Percentiles rank a stretch among this genome's conserved stretches.
Evolutionary conservation across 1,139 yeast genomes (phyloP).

Genomic region (Candida anutae): DNA sequence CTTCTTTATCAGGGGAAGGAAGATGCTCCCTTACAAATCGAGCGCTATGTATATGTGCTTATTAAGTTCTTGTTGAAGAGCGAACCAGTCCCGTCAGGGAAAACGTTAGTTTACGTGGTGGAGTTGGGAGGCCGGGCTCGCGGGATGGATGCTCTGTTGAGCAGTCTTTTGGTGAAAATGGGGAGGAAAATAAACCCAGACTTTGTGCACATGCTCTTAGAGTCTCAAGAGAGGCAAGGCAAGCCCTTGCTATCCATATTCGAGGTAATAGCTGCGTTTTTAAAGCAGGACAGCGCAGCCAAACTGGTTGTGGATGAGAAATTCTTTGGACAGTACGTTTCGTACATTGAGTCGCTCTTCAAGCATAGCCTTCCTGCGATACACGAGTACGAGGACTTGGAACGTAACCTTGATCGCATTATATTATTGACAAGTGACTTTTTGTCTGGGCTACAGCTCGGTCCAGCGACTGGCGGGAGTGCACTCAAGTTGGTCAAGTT

Average conservation of each 20-base stretch:
- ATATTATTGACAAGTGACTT: constrained; percentile 15
- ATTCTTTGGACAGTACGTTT: constrained; percentile 15
- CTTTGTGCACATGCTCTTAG: constrained; percentile 17
- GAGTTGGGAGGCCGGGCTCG: constrained; percentile 17
- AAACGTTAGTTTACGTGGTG: constrained; percentile 15
- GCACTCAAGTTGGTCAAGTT: constrained; percentile 1
- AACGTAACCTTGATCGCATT: constrained; percentile 23
- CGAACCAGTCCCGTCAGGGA: constrained; percentile 9
- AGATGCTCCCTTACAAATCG: constrained; percentile 15
- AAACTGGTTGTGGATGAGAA: constrained; percentile 10
- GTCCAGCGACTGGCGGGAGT: neutral
- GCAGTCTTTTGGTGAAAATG: constrained; percentile 8
- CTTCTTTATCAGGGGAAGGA: constrained; percentile 3
- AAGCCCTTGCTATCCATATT: constrained; percentile 15
- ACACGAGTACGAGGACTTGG: constrained; percentile 29
- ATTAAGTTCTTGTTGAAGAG: constrained; percentile 13
- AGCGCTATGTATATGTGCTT: constrained; percentile 19
- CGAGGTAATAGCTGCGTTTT: constrained; percentile 10
- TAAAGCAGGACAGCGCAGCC: neutral
- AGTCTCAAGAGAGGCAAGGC: constrained; percentile 9
- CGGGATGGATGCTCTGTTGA: constrained; percentile 7
- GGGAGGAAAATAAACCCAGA: constrained; percentile 10
- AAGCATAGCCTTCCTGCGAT: constrained; percentile 20
- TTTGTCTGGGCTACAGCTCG: constrained; percentile 5
- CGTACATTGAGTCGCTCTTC: constrained; percentile 24